phyloP scores from a whole-genome alignment of 2,329 filamentous ascomycete species.

The Tolypocladium endophyticum region DNA sequence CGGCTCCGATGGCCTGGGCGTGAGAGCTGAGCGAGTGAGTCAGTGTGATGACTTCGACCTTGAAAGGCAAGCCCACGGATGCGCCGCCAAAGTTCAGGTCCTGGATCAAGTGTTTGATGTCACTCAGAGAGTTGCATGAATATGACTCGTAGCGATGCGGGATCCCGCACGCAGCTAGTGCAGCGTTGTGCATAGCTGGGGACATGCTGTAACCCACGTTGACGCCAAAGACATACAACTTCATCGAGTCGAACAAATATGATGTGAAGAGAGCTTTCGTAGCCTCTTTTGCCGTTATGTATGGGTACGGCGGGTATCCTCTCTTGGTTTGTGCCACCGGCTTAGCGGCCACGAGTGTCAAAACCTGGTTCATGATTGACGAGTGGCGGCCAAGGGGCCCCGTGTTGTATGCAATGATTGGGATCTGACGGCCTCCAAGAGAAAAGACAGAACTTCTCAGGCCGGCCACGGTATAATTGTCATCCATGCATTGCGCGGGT shows the following conservation, averaged over 20 bases:
- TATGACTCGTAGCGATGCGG: constrained; percentile 57
- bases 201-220: constrained; percentile 64
- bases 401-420: constrained; percentile 55
- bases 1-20: constrained; percentile 63
- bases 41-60: constrained; percentile 59
- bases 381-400: constrained; percentile 53
- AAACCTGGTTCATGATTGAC: constrained; percentile 52
- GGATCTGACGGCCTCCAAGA: constrained; percentile 30
- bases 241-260: constrained; percentile 58
- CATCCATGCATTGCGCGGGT: constrained; percentile 43
- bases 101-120: constrained; percentile 52
- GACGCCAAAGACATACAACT: constrained; percentile 64
- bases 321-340: constrained; percentile 10
- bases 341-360: constrained; percentile 48
- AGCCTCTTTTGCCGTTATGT: constrained; percentile 50
- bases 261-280: constrained; percentile 56
- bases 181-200: constrained; percentile 67
- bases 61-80: constrained; percentile 64
- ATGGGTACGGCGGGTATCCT: constrained; percentile 13
- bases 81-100: constrained; percentile 62
- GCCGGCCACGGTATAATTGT: constrained; percentile 50
- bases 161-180: constrained; percentile 56
- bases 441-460: constrained; percentile 39
- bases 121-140: constrained; percentile 51
- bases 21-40: constrained; percentile 62